phyloP scores from a whole-genome alignment of 164 flowering plant species.

The Liriodendron chinense region DNA sequence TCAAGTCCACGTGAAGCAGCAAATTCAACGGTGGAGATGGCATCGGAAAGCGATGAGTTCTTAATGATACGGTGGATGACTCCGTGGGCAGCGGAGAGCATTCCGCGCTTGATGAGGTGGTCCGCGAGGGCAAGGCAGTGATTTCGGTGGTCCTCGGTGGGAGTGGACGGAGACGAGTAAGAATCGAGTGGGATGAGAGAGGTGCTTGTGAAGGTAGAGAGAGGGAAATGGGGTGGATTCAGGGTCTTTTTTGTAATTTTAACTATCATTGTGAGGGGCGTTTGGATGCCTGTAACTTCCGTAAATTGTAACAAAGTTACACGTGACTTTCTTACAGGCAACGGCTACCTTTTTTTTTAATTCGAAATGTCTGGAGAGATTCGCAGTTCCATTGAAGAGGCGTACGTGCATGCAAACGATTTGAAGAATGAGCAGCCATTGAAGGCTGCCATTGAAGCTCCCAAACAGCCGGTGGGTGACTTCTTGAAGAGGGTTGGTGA shows the following conservation, averaged over 20 bases:
- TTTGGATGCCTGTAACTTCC: too few relatives aligned
- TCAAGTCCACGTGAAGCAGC: conserved; percentile 33
- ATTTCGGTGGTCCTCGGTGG: conserved; percentile 17
- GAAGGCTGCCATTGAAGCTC: too few relatives aligned
- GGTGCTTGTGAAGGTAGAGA: conserved; percentile 6
- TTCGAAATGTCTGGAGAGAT: too few relatives aligned
- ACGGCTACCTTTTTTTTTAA: too few relatives aligned
- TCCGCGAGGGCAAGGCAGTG: conserved; percentile 34
- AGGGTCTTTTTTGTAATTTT: neutral
- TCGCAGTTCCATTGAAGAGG: too few relatives aligned
- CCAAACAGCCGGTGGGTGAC: too few relatives aligned
- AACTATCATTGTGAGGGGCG: neutral
- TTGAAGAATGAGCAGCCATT: too few relatives aligned
- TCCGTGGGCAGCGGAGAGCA: conserved; percentile 35
- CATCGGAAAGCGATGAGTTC: conserved; percentile 24
- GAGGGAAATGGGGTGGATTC: neutral
- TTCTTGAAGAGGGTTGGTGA: too few relatives aligned
- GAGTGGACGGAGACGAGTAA: conserved; percentile 1
- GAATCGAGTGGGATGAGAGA: conserved; percentile 29
- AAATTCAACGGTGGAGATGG: conserved; percentile 28
- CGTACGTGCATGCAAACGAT: too few relatives aligned
- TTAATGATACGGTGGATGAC: conserved; percentile 35
- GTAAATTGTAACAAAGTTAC: too few relatives aligned
- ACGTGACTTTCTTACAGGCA: too few relatives aligned
- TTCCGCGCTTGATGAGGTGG: conserved; percentile 30